Percentiles rank a stretch among this genome's conserved stretches.
Evolutionary conservation across 495 filamentous ascomycete genomes (phyloP).

Genomic region (Penicilliopsis zonata): DNA sequence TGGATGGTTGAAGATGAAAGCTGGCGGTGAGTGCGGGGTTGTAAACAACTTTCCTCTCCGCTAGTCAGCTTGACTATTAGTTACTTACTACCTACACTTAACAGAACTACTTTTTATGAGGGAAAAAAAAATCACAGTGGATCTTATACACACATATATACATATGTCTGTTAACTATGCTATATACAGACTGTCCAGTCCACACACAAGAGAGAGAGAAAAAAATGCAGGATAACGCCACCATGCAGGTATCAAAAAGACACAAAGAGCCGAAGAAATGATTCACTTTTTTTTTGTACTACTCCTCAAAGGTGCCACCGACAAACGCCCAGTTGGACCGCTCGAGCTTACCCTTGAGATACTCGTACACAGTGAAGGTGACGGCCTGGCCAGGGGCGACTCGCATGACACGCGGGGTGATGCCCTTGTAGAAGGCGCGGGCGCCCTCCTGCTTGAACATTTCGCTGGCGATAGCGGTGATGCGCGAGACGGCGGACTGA

Average conservation of each 20-base stretch:
- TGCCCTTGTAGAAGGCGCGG: constrained; percentile 96
- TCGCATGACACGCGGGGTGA: constrained; percentile 94
- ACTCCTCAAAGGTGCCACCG: constrained; percentile 65
- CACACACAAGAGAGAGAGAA: constrained; percentile 1
- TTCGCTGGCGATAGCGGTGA: constrained; percentile 65
- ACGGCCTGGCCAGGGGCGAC: constrained; percentile 97
- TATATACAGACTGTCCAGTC: constrained; percentile 1
- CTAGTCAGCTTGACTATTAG: too few species aligned
- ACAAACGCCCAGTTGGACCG: constrained; percentile 51
- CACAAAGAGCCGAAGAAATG: constrained; percentile 10
- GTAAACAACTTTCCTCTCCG: too few species aligned
- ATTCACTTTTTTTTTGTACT: constrained; percentile 8
- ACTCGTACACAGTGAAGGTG: constrained; percentile 97
- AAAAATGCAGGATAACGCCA: constrained; percentile 14
- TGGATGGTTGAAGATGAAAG: constrained; percentile 4
- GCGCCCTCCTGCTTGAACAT: constrained; percentile 97
- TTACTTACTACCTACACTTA: too few species aligned
- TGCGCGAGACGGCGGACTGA: constrained; percentile 64
- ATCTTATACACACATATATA: background rate
- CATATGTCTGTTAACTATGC: constrained; percentile 1
- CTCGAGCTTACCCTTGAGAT: constrained; percentile 73
- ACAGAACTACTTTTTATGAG: too few species aligned
- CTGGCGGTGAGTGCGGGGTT: too few species aligned
- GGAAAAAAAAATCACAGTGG: too few species aligned
- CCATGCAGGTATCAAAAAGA: constrained; percentile 21